Percentiles rank a stretch among this genome's conserved stretches.
Conservation (phyloP, 768 basidiomycete species). For the Leccinum variicolor region DNA sequence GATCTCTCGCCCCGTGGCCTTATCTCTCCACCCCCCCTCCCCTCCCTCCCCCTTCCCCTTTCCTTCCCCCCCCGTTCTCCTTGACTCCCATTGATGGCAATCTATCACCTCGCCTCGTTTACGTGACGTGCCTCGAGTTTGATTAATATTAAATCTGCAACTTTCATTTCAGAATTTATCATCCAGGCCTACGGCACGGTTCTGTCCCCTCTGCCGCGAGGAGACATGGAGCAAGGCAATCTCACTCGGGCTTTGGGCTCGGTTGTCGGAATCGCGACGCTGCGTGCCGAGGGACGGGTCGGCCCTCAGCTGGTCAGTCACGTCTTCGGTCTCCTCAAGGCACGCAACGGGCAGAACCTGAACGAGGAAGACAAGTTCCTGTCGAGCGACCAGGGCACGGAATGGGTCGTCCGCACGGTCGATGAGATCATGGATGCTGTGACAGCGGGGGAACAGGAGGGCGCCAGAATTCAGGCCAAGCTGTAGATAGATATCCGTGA, state of each 20-base stretch:
- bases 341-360: constrained; percentile 55
- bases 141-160: constrained; percentile 26
- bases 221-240: constrained; percentile 71
- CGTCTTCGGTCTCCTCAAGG: constrained; percentile 87
- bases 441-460: constrained; percentile 40
- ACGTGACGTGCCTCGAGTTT: constrained; percentile 31
- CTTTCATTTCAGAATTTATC: constrained; percentile 63
- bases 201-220: constrained; percentile 69
- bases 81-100: constrained; percentile 22
- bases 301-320: constrained; percentile 87
- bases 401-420: constrained; percentile 83
- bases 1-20: constrained; percentile 10
- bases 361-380: constrained; percentile 77
- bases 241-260: constrained; percentile 83
- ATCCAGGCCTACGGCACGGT: constrained; percentile 83
- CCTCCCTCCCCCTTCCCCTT: not conserved
- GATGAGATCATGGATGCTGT: constrained; percentile 80
- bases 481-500: constrained; percentile 50
- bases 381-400: constrained; percentile 79
- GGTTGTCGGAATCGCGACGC: constrained; percentile 78
- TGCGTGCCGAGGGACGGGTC: constrained; percentile 81
- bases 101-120: constrained; percentile 28
- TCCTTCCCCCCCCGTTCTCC: not conserved
- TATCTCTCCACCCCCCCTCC: constrained; percentile 22
- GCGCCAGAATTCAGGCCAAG: constrained; percentile 50